phyloP scores from a whole-genome alignment of 2,329 filamentous ascomycete species.

The Fusarium sp. region DNA sequence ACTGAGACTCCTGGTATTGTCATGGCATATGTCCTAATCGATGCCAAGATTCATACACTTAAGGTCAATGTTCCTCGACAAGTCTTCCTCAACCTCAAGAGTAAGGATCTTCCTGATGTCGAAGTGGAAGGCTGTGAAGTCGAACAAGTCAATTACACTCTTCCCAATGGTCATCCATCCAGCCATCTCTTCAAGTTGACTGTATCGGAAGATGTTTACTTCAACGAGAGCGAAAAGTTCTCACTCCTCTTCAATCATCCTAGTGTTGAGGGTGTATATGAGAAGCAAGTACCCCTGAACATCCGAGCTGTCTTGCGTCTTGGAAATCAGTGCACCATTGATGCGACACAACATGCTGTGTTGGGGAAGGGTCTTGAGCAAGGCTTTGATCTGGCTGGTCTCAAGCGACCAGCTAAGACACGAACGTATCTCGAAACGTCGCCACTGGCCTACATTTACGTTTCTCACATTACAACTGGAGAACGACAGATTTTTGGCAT shows the following conservation, averaged over 20 bases:
- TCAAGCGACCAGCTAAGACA: slow-evolving; percentile 73
- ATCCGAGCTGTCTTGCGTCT: slow-evolving; percentile 88
- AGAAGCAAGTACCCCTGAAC: slow-evolving; percentile 88
- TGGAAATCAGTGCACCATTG: slow-evolving; percentile 91
- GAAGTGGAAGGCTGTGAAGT: slow-evolving; percentile 86
- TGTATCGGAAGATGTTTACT: slow-evolving; percentile 87
- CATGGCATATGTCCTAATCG: slow-evolving; percentile 88
- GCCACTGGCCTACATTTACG: slow-evolving; percentile 83
- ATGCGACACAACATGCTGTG: slow-evolving; percentile 88
- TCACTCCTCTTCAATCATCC: slow-evolving; percentile 87
- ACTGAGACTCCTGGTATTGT: slow-evolving; percentile 89
- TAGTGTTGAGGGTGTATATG: slow-evolving; percentile 96
- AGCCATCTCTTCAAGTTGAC: slow-evolving; percentile 94
- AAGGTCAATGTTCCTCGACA: slow-evolving; percentile 90
- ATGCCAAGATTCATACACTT: slow-evolving; percentile 87
- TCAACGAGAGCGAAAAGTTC: slow-evolving; percentile 85
- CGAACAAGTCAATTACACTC: slow-evolving; percentile 90
- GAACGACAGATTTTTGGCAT: slow-evolving; percentile 93
- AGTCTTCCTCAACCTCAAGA: slow-evolving; percentile 91
- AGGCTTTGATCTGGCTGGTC: slow-evolving; percentile 85
- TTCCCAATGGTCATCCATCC: slow-evolving; percentile 95
- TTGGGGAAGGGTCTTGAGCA: slow-evolving; percentile 92
- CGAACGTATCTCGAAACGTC: slow-evolving; percentile 78
- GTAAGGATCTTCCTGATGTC: slow-evolving; percentile 86
- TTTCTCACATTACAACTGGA: slow-evolving; percentile 91